Evolutionary conservation across 176 grass and related monocot genomes (phyloP).

Genomic region (Carex myosuroides): DNA sequence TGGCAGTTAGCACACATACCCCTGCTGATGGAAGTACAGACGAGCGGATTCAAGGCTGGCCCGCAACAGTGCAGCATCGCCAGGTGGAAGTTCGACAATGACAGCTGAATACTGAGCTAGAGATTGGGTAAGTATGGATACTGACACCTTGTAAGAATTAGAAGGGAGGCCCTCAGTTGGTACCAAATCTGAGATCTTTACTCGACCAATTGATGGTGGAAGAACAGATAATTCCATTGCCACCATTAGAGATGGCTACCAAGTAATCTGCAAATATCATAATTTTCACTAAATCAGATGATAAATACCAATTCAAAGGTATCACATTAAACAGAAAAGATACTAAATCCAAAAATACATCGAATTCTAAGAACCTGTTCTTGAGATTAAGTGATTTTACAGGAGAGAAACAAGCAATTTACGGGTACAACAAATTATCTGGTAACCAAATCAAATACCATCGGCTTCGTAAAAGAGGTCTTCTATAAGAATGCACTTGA

Average conservation of each 20-base stretch:
- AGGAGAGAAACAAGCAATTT: not conserved
- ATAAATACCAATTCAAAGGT: not conserved
- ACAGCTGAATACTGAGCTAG: conserved; percentile 69
- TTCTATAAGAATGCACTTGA: not conserved
- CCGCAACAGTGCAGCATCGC: conserved; percentile 55
- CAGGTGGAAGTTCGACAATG: conserved; percentile 56
- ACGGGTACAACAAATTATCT: not conserved
- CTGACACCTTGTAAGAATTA: conserved; percentile 59
- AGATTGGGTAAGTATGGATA: conserved; percentile 53
- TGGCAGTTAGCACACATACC: conserved; percentile 20
- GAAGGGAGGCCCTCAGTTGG: conserved; percentile 55
- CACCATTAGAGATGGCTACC: conserved; percentile 36
- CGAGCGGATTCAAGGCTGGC: conserved; percentile 56
- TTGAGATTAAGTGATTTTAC: not conserved
- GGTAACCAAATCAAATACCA: not conserved
- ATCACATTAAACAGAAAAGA: not conserved
- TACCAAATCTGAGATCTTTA: conserved; percentile 52
- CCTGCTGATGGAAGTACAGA: conserved; percentile 61
- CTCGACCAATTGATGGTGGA: conserved; percentile 45
- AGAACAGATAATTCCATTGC: conserved; percentile 32
- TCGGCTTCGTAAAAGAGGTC: not conserved
- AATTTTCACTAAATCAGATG: not conserved
- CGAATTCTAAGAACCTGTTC: not conserved
- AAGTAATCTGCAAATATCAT: not conserved
- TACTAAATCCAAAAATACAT: not conserved